A percentile compares a stretch with the other conserved stretches of the same genome.
Evolutionary conservation across 148 eudicot genomes (phyloP).

Genomic region (Gaultheria prostrata): DNA sequence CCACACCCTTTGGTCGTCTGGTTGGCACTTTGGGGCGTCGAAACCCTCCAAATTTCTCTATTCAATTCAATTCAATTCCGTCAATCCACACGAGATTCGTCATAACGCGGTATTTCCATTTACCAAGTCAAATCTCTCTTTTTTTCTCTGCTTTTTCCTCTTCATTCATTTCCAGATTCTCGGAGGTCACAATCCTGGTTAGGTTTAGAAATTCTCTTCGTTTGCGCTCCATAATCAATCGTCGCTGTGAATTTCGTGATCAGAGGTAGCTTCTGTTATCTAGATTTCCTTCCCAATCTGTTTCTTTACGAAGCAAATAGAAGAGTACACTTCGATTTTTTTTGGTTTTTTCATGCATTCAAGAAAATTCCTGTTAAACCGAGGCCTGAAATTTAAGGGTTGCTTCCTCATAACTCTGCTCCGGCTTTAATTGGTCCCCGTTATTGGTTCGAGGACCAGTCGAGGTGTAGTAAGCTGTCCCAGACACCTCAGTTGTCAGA

Average conservation of each 20-base stretch:
- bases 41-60: no score
- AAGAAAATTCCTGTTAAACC: neutral
- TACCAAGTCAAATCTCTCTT: neutral
- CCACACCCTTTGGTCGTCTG: neutral
- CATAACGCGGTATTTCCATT: constrained; percentile 20
- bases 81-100: constrained; percentile 5
- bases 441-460: neutral
- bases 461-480: neutral
- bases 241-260: constrained; percentile 2
- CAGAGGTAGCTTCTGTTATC: constrained; percentile 6
- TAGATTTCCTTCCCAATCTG: neutral
- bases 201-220: neutral
- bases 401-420: neutral
- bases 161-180: constrained; percentile 4
- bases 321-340: neutral
- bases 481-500: neutral
- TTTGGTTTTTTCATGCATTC: neutral
- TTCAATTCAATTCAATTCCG: constrained; percentile 6
- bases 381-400: no score
- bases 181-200: neutral
- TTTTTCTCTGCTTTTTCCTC: neutral
- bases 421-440: neutral
- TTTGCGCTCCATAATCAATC: neutral
- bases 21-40: neutral
- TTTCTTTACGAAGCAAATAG: neutral